Base-by-base conservation (phyloP, 352 stramenopile species). In the Phytopythium kandeliae region DNA sequence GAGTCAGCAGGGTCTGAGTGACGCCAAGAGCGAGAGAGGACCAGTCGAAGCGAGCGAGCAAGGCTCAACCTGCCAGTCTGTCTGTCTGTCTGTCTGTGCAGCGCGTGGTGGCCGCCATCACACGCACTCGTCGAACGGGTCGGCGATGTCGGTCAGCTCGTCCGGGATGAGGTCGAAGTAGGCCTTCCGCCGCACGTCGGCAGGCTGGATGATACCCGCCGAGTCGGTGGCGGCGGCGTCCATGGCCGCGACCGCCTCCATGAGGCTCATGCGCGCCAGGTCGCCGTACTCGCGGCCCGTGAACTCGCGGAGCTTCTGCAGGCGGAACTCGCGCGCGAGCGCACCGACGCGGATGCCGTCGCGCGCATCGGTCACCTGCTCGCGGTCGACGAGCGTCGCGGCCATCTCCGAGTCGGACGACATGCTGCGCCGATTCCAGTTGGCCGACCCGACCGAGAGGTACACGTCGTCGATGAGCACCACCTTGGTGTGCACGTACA, bases 371-470 rank as follows among this genome's bases (percentile, higher is more conserved):
- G 62, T 37, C 1, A 62, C 67, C 19, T 17, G 56, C 22, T 70
- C 54, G 41, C 52, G 57, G 38, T 85, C 78, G 16, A 89, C 63
- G 24, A 85, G 44, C 31, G 81, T 80, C 0, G 71, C 74, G 2
- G 60, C 69, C 16, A 85, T 66, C 57, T 89, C 74, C 42, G 65
- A 74, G 64, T 85, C 78, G 3, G 58, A 73, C 10, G 72, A 86
- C 71, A 86, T 86, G 47, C 74, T 82, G 41, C 74, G 71, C 4
- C 69, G 61, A 50, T 89, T 86, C 78, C 74, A 89, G 58, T 89
- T 89, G 22, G 64, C 63, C 4, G 74, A 89, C 11, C 71, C 65
- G 15, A 81, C 34, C 0, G 72, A 80, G 1, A 89, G 24, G 51
- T 78, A 85, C 17, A 89, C 78, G 51, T 86, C 78, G 53, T 89